A percentile compares a stretch with the other conserved stretches of the same genome.
Evolutionary conservation across 2,329 filamentous ascomycete genomes (phyloP).

Genomic region (Exserohilum rostratum): DNA sequence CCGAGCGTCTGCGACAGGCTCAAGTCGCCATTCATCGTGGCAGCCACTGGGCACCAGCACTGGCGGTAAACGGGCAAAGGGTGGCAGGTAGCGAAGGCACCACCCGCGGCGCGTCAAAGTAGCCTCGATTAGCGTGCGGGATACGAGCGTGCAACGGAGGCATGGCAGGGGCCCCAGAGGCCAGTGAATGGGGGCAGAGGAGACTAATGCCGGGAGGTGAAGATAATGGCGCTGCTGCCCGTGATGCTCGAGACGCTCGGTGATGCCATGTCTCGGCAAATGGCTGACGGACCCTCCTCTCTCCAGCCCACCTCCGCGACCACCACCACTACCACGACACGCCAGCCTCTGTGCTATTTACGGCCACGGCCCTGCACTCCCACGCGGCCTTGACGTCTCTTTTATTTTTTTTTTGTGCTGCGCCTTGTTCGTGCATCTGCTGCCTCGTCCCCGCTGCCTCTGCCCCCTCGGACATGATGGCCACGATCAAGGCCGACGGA

Average conservation of each 20-base stretch:
- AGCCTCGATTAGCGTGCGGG: slow-evolving; percentile 22
- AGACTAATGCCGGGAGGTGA: slow-evolving; percentile 24
- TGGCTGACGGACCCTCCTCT: slow-evolving; percentile 6
- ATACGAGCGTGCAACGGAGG: slow-evolving; percentile 24
- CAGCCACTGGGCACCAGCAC: slow-evolving; percentile 31
- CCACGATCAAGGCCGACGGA: neutral
- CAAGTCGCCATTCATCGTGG: slow-evolving; percentile 84
- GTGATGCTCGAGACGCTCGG: slow-evolving; percentile 15
- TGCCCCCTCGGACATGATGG: neutral
- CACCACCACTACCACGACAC: neutral
- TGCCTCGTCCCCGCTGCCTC: neutral
- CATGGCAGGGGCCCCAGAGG: slow-evolving; percentile 41
- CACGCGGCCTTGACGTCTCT: too few relatives aligned
- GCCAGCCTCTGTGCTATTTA: neutral
- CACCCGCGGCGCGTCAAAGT: slow-evolving; percentile 26
- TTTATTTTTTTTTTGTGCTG: too few relatives aligned
- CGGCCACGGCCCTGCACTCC: neutral
- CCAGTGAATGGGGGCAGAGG: slow-evolving; percentile 27
- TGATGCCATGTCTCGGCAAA: slow-evolving; percentile 30
- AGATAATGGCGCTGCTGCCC: slow-evolving; percentile 23
- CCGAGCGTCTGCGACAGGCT: slow-evolving; percentile 91
- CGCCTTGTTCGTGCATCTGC: neutral
- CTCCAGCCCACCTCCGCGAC: too few relatives aligned
- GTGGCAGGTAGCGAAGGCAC: slow-evolving; percentile 26
- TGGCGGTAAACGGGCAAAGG: slow-evolving; percentile 30